phyloP scores from a whole-genome alignment of 192 early-diverging fungal species.

The Backusella morwellensis region DNA sequence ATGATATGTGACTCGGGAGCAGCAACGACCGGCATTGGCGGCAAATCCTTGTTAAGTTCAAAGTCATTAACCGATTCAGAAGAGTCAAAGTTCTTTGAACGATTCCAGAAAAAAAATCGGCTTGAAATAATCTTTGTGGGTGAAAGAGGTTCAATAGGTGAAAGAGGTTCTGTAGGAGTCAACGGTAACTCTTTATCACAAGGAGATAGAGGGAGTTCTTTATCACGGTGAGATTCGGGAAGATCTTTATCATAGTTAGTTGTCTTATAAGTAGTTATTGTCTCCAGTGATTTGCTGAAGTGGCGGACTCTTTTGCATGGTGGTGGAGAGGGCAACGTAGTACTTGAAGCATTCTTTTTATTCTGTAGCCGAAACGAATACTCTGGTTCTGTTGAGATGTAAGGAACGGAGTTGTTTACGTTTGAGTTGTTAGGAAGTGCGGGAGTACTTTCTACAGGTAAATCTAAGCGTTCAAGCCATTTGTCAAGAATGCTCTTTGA shows the following conservation, averaged over 20 bases:
- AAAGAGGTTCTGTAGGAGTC: not conserved
- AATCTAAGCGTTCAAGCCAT: slow-evolving; percentile 33
- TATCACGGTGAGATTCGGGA: not conserved
- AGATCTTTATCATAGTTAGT: not conserved
- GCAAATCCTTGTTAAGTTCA: not conserved
- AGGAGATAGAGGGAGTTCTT: not conserved
- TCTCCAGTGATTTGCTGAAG: not conserved
- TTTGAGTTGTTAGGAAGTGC: not conserved
- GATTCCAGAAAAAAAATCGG: not conserved
- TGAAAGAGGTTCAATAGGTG: not conserved
- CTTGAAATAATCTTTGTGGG: not conserved
- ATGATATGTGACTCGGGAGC: not conserved
- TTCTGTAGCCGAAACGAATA: not conserved
- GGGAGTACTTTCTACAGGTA: not conserved
- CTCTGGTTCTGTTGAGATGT: not conserved
- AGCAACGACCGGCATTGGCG: not conserved
- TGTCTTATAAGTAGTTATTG: not conserved
- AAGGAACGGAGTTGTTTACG: not conserved
- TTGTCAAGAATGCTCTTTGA: slow-evolving; percentile 31
- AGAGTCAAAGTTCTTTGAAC: not conserved
- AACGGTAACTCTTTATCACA: not conserved
- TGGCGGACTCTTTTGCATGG: not conserved
- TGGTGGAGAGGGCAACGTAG: not conserved
- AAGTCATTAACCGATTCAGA: not conserved
- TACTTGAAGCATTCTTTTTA: slow-evolving; percentile 3